Evolutionary conservation across 2,329 filamentous ascomycete species (phyloP).

Genomic region (Shiraia bambusicola): DNA sequence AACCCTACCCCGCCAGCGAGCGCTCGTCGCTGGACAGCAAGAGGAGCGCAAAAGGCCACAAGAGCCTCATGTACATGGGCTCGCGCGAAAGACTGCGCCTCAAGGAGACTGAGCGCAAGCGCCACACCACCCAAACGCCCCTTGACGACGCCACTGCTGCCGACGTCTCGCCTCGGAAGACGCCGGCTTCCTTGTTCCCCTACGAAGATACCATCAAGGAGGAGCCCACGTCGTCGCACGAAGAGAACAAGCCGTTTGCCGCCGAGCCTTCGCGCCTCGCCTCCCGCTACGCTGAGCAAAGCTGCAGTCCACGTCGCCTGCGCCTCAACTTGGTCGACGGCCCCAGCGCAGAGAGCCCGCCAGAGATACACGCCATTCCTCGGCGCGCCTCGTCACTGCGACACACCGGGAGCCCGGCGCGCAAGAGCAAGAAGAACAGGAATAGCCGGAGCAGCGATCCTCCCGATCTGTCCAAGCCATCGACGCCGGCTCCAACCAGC

Average conservation of each 20-base stretch:
- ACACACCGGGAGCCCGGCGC: conserved; percentile 37
- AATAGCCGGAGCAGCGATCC: conserved; percentile 21
- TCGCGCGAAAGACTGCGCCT: conserved; percentile 68
- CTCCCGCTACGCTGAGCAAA: conserved; percentile 35
- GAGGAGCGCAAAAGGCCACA: conserved; percentile 44
- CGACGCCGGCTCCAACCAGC: conserved; percentile 3
- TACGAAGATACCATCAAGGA: conserved; percentile 43
- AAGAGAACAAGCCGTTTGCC: conserved; percentile 16
- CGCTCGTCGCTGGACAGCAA: conserved; percentile 41
- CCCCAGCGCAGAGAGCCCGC: conserved; percentile 26
- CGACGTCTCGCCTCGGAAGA: conserved; percentile 26
- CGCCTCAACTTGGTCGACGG: conserved; percentile 29
- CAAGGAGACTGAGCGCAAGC: conserved; percentile 63
- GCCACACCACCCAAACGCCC: conserved; percentile 48
- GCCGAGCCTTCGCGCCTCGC: conserved; percentile 32
- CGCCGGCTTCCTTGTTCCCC: conserved; percentile 26
- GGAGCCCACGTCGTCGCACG: conserved; percentile 25
- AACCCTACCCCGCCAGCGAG: conserved; percentile 31
- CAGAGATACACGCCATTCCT: conserved; percentile 35
- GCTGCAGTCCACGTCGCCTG: conserved; percentile 34
- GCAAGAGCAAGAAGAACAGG: conserved; percentile 32
- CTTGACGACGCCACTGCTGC: conserved; percentile 40
- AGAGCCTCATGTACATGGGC: conserved; percentile 71
- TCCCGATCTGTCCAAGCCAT: conserved; percentile 31
- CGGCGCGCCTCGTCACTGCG: conserved; percentile 37